Conservation (phyloP, 768 basidiomycete genomes). For the Mycena alexandri region DNA sequence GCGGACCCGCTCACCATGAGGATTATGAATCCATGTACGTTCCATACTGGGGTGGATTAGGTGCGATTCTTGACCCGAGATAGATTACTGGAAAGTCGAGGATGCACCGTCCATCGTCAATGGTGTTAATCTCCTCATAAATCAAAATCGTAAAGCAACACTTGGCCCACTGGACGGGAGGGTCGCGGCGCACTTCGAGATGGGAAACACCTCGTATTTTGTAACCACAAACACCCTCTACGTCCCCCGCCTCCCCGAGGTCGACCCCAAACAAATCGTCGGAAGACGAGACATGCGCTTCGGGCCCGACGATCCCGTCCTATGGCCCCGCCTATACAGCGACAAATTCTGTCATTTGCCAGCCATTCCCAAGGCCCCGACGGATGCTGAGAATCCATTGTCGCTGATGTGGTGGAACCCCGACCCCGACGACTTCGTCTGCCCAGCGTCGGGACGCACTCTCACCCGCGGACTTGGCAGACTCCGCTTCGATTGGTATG, state of each 20-base stretch:
- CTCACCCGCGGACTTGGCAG: constrained; percentile 17
- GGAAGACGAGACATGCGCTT: constrained; percentile 9
- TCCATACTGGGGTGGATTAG: not conserved
- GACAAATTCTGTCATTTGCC: constrained; percentile 11
- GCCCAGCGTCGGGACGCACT: constrained; percentile 7
- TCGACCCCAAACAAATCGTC: constrained; percentile 12
- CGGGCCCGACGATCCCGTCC: constrained; percentile 17
- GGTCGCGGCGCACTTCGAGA: constrained; percentile 5
- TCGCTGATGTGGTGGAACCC: constrained; percentile 20
- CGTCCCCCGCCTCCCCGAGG: constrained; percentile 12
- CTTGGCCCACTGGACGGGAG: constrained; percentile 10
- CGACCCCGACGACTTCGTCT: constrained; percentile 13
- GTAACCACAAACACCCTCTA: constrained; percentile 16
- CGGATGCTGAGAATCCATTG: not conserved
- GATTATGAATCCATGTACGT: constrained; percentile 9
- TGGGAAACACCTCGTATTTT: constrained; percentile 10
- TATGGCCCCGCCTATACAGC: not conserved
- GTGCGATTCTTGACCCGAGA: not conserved
- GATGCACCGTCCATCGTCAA: not conserved
- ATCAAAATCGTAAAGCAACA: not conserved
- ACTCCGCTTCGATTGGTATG: not conserved
- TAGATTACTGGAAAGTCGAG: constrained; percentile 18
- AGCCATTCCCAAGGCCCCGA: constrained; percentile 13
- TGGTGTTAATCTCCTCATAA: constrained; percentile 6
- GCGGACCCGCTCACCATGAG: constrained; percentile 15